Percentiles rank a stretch among this genome's conserved stretches.
These are phyloP conservation scores for Trypanosoma congolense DNA, from an alignment of 208 protist species.

Conservation along the genomic window DNA sequence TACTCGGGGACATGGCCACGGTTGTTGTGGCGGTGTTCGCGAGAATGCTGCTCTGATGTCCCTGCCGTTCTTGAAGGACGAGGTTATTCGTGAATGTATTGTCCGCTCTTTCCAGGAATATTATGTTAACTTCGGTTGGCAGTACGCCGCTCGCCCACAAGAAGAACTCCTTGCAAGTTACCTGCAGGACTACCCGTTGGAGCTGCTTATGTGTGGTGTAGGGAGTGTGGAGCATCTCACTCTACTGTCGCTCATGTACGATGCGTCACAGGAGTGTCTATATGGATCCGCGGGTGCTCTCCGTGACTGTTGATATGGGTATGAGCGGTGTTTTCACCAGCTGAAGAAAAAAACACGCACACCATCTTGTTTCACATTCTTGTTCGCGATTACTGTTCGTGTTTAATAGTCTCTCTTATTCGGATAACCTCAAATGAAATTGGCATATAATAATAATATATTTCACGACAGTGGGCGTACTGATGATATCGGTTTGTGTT, in stretches of 20 bases:
- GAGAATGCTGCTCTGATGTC: slow-evolving; percentile 39
- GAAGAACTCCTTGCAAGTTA: slow-evolving; percentile 35
- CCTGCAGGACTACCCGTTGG: slow-evolving; percentile 39
- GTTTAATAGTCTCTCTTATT: too few species aligned
- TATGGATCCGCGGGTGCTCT: not conserved
- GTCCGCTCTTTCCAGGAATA: slow-evolving; percentile 74
- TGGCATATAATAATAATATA: too few species aligned
- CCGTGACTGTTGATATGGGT: not conserved
- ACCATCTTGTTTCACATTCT: too few species aligned
- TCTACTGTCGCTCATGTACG: slow-evolving; percentile 56
- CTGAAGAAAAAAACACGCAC: too few species aligned
- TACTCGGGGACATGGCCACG: slow-evolving; percentile 14
- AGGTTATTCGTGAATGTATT: slow-evolving; percentile 49
- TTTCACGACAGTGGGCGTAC: too few species aligned
- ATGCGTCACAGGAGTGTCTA: slow-evolving; percentile 11
- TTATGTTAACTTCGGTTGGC: slow-evolving; percentile 28
- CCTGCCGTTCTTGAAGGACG: slow-evolving; percentile 55
- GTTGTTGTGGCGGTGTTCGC: slow-evolving; percentile 68
- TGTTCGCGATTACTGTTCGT: too few species aligned
- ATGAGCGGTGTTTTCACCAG: not conserved
- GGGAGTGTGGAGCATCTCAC: slow-evolving; percentile 35
- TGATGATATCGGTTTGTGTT: too few species aligned
- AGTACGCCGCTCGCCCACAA: slow-evolving; percentile 13
- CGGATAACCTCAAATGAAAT: too few species aligned
- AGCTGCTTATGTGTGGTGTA: slow-evolving; percentile 54